Evolutionary conservation across 106 monocot species (phyloP).

Genomic region (Acorus calamus): DNA sequence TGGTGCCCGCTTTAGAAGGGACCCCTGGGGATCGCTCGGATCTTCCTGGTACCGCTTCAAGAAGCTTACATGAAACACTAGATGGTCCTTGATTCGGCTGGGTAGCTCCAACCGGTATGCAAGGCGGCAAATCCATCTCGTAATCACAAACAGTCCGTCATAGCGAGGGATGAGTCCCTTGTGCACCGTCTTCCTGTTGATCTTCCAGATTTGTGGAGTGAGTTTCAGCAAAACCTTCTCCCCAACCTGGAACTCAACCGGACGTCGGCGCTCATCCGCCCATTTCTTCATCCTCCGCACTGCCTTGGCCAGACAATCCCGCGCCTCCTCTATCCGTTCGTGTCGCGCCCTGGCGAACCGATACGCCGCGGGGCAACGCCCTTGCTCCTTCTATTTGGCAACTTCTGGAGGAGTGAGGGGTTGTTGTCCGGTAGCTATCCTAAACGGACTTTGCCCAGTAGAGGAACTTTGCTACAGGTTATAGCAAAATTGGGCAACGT

Average conservation of each 20-base stretch:
- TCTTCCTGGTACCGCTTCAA: not conserved
- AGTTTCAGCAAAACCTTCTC: not conserved
- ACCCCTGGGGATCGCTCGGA: no score
- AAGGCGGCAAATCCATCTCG: not conserved
- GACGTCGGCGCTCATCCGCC: not conserved
- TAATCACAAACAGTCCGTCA: not conserved
- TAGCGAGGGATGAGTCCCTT: constrained; percentile 2
- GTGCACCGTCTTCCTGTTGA: not conserved
- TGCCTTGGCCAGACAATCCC: not conserved
- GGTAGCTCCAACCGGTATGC: not conserved
- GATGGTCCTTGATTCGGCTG: not conserved
- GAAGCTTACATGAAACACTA: not conserved
- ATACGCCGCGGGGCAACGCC: not conserved
- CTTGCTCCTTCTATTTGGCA: not conserved
- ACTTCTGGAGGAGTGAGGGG: not conserved
- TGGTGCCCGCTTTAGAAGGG: not conserved
- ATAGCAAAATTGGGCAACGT: constrained; percentile 11
- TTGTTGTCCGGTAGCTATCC: not conserved
- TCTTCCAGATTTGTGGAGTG: not conserved
- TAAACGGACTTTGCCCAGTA: not conserved
- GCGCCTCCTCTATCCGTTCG: not conserved
- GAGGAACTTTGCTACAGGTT: not conserved
- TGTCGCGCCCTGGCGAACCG: not conserved
- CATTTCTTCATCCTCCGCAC: not conserved
- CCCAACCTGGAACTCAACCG: not conserved